A percentile compares a stretch with the other conserved stretches of the same genome.
Evolutionary conservation across 176 grass and related monocot genomes (phyloP).

Genomic region (Canna indica): DNA sequence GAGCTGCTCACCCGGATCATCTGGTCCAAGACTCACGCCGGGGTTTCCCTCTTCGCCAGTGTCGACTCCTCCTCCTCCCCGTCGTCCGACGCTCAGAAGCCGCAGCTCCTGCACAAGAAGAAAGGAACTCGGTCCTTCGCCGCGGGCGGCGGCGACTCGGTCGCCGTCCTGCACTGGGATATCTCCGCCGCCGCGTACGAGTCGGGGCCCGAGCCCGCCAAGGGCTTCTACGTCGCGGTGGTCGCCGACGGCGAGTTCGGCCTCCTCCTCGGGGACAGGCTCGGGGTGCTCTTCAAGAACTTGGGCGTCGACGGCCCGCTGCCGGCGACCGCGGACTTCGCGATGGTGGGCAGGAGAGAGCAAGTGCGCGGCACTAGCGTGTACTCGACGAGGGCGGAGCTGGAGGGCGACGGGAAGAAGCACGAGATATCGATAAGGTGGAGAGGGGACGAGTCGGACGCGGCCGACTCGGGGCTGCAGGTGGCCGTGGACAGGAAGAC

Average conservation of each 20-base stretch:
- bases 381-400: constrained; percentile 38
- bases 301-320: constrained; percentile 32
- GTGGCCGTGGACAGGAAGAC: constrained; percentile 44
- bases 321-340: constrained; percentile 40
- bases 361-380: constrained; percentile 41
- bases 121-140: constrained; percentile 2
- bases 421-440: constrained; percentile 62
- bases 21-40: constrained; percentile 28
- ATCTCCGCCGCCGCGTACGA: neutral
- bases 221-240: constrained; percentile 65
- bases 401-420: constrained; percentile 51
- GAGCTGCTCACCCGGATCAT: constrained; percentile 44
- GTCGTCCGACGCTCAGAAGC: neutral
- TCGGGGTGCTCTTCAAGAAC: constrained; percentile 41
- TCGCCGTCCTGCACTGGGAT: constrained; percentile 7
- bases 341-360: constrained; percentile 46
- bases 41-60: constrained; percentile 30
- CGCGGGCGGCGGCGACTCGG: neutral
- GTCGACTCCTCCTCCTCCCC: constrained; percentile 14
- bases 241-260: constrained; percentile 77
- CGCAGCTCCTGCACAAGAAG: neutral
- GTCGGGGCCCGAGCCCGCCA: neutral
- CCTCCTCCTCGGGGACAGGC: constrained; percentile 63
- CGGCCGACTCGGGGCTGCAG: constrained; percentile 33
- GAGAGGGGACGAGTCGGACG: constrained; percentile 20